A percentile compares a stretch with the other conserved stretches of the same genome.
Evolutionary conservation across 2,329 filamentous ascomycete genomes (phyloP).

Genomic region (Diaporthe aspalathi): DNA sequence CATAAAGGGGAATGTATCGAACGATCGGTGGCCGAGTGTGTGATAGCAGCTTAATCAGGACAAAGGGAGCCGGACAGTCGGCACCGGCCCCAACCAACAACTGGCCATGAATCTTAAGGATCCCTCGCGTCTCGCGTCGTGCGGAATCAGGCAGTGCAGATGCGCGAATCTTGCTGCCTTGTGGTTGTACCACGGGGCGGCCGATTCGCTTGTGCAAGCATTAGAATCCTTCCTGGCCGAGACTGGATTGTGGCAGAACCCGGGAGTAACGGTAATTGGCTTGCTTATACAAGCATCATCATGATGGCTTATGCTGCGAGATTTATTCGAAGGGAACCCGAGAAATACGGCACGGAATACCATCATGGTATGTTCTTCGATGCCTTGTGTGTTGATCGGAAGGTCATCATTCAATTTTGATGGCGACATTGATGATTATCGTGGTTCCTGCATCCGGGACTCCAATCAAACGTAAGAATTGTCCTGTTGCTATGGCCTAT

Average conservation of each 20-base stretch:
- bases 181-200: not conserved
- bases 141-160: conserved; percentile 1
- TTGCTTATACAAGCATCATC: not conserved
- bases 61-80: conserved; percentile 5
- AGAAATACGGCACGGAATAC: not conserved
- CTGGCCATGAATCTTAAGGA: not conserved
- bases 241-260: not conserved
- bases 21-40: not conserved
- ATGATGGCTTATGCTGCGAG: not conserved
- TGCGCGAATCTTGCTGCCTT: conserved; percentile 23
- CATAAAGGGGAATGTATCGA: not conserved
- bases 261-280: conserved; percentile 5
- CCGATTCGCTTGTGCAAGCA: not conserved
- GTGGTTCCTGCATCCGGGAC: not conserved
- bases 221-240: conserved; percentile 4
- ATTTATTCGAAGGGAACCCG: not conserved
- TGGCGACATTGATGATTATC: not conserved
- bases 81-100: not conserved
- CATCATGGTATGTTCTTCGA: no score
- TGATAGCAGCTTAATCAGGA: not conserved
- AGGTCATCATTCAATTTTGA: no score
- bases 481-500: not conserved
- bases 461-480: not conserved
- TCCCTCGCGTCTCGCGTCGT: conserved; percentile 1
- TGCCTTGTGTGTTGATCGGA: not conserved